Base-by-base conservation (phyloP, 2,329 filamentous ascomycete genomes). In the Pyrenochaeta sp. region DNA sequence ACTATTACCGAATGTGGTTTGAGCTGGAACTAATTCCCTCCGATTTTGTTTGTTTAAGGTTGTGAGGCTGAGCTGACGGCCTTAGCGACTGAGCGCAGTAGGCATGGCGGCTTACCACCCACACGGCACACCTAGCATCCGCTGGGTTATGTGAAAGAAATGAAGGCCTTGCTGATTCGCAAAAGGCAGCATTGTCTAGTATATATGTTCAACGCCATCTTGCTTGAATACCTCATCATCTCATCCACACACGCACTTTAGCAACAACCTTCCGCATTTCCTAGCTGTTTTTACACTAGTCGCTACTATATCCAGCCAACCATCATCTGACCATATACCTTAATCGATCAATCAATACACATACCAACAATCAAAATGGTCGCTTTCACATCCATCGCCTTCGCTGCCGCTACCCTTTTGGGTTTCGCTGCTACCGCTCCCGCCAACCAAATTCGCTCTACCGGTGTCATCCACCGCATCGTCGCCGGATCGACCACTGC, bases 391-490 rank as follows among this genome's bases (percentile, higher is more conserved):
- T 53, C 53, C 37, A 32, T 65, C 45, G 41, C 39, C 35, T 7
- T 59, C 14, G 44, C 59, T 28, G 43, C 55, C 21, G 44, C 61
- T 34, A 34, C 53, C 28, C 8, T 67, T 36, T 20, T 65, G 23
- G 43, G 53, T 46, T 31, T 61, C 52, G 40, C 51, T 9, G 21
- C 51, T 22, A 54, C 55, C 27, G 53, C 48, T 9, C 58, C 60
- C 6, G 31, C 53, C 41, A 41, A 48, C 34, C 27, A 41, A 17
- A 14, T 55, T 23, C 48, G 36, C 21, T 31, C 43, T 8, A 66
- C 63, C 18, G 61, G 62, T 8, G 56, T 65, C 22, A 53, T 53
- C 29, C 60, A 69, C 44, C 59, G 61, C 44, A 57, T 67, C 48
- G 52, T 49, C 26, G 64, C 60, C 9, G 63, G 64, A 20, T 53